Base-by-base conservation (phyloP, 2,329 filamentous ascomycete genomes). In the Ascosphaera pollenicola region DNA sequence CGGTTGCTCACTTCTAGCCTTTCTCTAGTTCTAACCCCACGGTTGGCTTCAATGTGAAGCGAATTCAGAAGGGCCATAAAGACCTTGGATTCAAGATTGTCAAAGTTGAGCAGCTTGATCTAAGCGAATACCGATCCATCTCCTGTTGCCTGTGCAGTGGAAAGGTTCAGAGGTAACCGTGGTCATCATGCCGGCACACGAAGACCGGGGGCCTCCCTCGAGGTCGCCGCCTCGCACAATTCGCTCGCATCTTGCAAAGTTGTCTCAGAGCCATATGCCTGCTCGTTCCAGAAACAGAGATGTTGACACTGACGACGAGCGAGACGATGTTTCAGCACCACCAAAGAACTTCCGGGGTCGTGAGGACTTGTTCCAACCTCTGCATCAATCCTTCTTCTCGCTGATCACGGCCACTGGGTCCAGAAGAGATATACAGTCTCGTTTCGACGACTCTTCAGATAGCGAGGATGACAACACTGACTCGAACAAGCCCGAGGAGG, bases 11-110 rank as follows among this genome's bases (percentile, higher is more conserved):
- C 13, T 30, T 28, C 15, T 7, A 13, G 26, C n/a, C 38, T 35
- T 35, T 32, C 41, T 34, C 37, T 65, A 95, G 87, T 66, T 92
- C 87, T 48, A 94, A 95, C 58, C 89, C 89, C 44, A 98, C 89
- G 13, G 87, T 98, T 51, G 89, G 89, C 47, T 95, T 95, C 68
- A 98, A 95, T 61, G 93, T 94, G 75, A 95, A 95, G 69, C 78
- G 80, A 49, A 84, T 98, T 51, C 85, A 94, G 63, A 87, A 89
- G 55, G 89, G 89, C 50, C 87, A 95, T 71, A n/a, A n/a, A n/a
- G n/a, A n/a, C n/a, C n/a, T n/a, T n/a, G n/a, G n/a, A n/a, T n/a
- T n/a, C n/a, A n/a, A n/a, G n/a, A n/a, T n/a, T n/a, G n/a, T n/a
- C n/a, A n/a, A n/a, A n/a, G n/a, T n/a, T n/a, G n/a, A n/a, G n/a